A percentile compares a stretch with the other conserved stretches of the same genome.
phyloP scores from a whole-genome alignment of 768 basidiomycete genomes.

The Coprinopsis cinerea region DNA sequence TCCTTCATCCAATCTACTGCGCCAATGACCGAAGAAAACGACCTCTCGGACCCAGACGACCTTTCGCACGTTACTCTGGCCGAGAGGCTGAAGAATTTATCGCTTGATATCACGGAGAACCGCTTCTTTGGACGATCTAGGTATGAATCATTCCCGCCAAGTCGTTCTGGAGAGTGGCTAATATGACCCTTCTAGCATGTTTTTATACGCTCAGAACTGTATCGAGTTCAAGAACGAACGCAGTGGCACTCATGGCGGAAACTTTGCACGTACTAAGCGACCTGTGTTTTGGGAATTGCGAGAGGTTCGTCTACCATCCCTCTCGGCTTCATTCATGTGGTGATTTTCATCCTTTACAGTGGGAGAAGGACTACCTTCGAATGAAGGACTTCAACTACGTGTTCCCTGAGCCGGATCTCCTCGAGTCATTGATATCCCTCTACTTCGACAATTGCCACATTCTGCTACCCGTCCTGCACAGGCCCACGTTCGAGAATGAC shows the following conservation, averaged over 20 bases:
- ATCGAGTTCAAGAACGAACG: constrained; percentile 1
- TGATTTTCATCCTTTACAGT: background rate
- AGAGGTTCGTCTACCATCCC: background rate
- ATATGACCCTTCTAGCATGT: background rate
- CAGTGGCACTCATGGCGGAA: background rate
- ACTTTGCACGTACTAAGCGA: constrained; percentile 1
- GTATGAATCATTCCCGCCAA: background rate
- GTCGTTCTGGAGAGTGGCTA: background rate
- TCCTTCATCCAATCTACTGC: background rate
- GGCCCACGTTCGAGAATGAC: constrained; percentile 53
- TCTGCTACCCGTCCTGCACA: constrained; percentile 58
- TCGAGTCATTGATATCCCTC: constrained; percentile 40
- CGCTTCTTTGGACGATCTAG: constrained; percentile 2
- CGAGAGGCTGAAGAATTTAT: constrained; percentile 3
- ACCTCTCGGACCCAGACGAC: background rate
- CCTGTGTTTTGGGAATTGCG: constrained; percentile 2
- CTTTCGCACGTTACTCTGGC: constrained; percentile 1
- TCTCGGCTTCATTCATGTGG: background rate
- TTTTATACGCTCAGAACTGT: background rate
- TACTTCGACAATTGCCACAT: constrained; percentile 54
- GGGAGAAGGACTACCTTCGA: background rate
- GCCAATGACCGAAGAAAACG: background rate
- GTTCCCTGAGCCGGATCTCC: constrained; percentile 46
- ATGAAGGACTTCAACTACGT: background rate
- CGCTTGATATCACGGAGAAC: constrained; percentile 4